Evolutionary conservation across 2,329 filamentous ascomycete genomes (phyloP).

Genomic region (Colletotrichum paranaense): DNA sequence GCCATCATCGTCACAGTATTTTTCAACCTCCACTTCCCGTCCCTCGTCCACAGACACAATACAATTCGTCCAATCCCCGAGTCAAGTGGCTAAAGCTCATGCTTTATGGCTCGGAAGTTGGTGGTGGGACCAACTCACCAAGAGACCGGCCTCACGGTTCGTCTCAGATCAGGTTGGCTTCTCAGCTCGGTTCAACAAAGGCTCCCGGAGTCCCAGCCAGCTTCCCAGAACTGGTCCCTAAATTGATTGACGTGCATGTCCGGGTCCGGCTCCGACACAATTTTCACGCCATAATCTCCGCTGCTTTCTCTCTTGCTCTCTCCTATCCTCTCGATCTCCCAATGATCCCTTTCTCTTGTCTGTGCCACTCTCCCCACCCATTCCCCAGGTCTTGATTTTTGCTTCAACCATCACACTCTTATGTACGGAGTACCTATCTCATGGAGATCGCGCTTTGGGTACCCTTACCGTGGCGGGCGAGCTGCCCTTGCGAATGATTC

Average conservation of each 20-base stretch:
- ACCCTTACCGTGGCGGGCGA: not conserved
- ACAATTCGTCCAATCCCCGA: not conserved
- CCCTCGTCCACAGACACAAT: not conserved
- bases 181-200: constrained; percentile 4
- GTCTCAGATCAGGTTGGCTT: not conserved
- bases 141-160: not conserved
- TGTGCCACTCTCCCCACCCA: not conserved
- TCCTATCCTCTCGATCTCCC: not conserved
- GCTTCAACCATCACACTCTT: not conserved
- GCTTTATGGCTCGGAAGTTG: not conserved
- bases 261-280: not conserved
- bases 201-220: not conserved
- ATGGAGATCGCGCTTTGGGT: not conserved
- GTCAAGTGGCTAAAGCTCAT: not conserved
- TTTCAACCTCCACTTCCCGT: not conserved
- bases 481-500: not conserved
- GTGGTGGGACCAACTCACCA: not conserved
- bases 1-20: not conserved
- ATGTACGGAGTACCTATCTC: not conserved
- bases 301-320: not conserved
- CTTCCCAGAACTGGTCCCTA: not conserved
- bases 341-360: not conserved
- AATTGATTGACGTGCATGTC: not conserved
- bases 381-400: not conserved
- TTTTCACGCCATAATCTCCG: constrained; percentile 21